Evolutionary conservation across 495 filamentous ascomycete species (phyloP), one percentile per base, ranked within the genome.

Genomic region (Podospora sp.): DNA sequence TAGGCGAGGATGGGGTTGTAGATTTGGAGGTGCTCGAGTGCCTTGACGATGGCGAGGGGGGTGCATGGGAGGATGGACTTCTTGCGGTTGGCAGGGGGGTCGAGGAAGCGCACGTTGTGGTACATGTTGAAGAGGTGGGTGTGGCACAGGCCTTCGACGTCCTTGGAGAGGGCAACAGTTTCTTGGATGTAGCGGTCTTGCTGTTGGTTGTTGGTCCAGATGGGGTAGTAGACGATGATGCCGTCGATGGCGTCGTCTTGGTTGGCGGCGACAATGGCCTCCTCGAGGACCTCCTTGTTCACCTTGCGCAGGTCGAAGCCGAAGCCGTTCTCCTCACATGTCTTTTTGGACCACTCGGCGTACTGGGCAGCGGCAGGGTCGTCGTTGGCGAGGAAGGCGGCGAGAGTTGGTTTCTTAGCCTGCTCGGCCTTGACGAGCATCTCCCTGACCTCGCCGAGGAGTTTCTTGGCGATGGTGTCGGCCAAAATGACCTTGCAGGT

Each of bases 51-150:
- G 29, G 95, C 95, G 35, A 99, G 85, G 22, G 95, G 95, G 0
- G 95, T 99, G 83, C 95, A 99, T 16, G 95, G 95, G 22, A 99
- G 84, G 53, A 99, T 90, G 60, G 88, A 94, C 78, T 99, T 99
- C 77, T 92, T 90, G 53, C 79, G 81, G 76, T 93, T 91, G 29
- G 80, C 73, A 21, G 88, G 87, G 14, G 85, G 80, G 81, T 99
- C 95, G 36, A 99, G 84, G 82, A 92, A 97, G 59, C 95, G 92
- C 72, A 95, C 87, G 80, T 99, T 99, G 83, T 97, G 91, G 83
- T 97, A 99, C 92, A 99, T 96, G 84, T 99, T 99, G 86, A 94
- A 95, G 73, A 97, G 89, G 80, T 97, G 95, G 65, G 86, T 89
- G 76, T 97, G 94, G 71, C 89, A 93, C 62, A 99, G 89, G 24